Evolutionary conservation across 441 rosid genomes (phyloP).

Genomic region (Pelargonium fulgidum): DNA sequence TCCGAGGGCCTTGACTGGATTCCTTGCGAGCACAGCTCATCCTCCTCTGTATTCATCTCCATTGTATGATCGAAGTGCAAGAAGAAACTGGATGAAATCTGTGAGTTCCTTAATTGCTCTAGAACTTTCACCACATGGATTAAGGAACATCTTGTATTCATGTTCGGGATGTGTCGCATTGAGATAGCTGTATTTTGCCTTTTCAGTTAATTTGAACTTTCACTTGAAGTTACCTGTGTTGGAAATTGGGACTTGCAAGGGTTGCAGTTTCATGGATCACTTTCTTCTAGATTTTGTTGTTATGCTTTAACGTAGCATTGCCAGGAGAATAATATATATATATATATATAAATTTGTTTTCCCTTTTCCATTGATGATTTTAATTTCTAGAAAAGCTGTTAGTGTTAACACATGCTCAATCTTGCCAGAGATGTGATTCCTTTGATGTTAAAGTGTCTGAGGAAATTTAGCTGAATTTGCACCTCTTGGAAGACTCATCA

Average conservation of each 20-base stretch:
- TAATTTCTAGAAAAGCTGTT: slow-evolving; percentile 3
- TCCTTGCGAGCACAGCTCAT: slow-evolving; percentile 75
- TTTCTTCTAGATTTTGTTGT: background rate
- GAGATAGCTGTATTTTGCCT: background rate
- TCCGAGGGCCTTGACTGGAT: slow-evolving; percentile 83
- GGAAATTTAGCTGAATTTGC: no score
- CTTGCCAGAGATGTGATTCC: slow-evolving; percentile 47
- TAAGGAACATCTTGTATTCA: background rate
- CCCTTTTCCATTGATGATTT: background rate
- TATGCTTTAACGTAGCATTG: background rate
- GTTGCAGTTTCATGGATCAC: background rate
- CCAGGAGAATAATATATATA: background rate
- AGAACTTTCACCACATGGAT: background rate
- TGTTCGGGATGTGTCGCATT: background rate
- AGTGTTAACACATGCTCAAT: slow-evolving; percentile 16
- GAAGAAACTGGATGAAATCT: slow-evolving; percentile 34
- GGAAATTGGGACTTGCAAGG: background rate
- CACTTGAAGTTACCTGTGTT: background rate
- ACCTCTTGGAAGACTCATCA: slow-evolving; percentile 36
- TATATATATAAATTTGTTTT: background rate
- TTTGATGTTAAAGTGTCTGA: slow-evolving; percentile 34
- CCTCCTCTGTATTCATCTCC: slow-evolving; percentile 42
- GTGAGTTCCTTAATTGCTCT: slow-evolving; percentile 36
- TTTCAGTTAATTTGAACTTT: background rate
- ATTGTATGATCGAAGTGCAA: slow-evolving; percentile 29